phyloP scores from a whole-genome alignment of 495 filamentous ascomycete species.

The Aspergillus ellipticus region DNA sequence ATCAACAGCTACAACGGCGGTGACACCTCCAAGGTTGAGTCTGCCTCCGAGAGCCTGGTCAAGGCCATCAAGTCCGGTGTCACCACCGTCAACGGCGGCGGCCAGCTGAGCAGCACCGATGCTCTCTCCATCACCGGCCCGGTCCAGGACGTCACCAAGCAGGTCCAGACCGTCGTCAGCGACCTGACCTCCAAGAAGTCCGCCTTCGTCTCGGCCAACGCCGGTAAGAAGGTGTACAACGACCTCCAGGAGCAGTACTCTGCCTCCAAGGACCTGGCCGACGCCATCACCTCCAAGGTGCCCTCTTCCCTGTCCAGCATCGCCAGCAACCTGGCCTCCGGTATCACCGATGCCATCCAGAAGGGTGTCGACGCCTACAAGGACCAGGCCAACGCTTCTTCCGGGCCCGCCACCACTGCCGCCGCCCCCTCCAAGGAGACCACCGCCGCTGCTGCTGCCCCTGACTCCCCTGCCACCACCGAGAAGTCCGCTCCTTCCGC shows the following conservation, averaged over 20 bases:
- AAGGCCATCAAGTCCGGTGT: slow-evolving; percentile 30
- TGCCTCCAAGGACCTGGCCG: slow-evolving; percentile 31
- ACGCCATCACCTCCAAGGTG: slow-evolving; percentile 31
- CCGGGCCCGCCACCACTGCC: slow-evolving; percentile 5
- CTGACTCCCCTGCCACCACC: slow-evolving; percentile 5
- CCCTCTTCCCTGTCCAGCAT: slow-evolving; percentile 22
- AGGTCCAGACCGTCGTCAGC: slow-evolving; percentile 25
- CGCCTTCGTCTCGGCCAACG: slow-evolving; percentile 29
- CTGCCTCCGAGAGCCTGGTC: slow-evolving; percentile 30
- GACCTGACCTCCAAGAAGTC: slow-evolving; percentile 33
- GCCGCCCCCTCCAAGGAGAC: slow-evolving; percentile 11
- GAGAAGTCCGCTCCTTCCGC: slow-evolving; percentile 7
- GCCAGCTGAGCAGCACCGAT: slow-evolving; percentile 25
- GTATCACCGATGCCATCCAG: slow-evolving; percentile 33
- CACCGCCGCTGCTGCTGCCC: slow-evolving; percentile 9
- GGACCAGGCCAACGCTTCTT: slow-evolving; percentile 9
- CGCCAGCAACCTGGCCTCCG: slow-evolving; percentile 25
- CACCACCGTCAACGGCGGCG: slow-evolving; percentile 19
- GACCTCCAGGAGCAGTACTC: slow-evolving; percentile 26
- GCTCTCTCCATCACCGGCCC: slow-evolving; percentile 29
- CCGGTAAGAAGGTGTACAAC: slow-evolving; percentile 23
- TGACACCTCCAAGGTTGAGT: slow-evolving; percentile 26
- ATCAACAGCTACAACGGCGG: slow-evolving; percentile 33
- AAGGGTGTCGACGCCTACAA: slow-evolving; percentile 25
- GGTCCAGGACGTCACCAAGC: slow-evolving; percentile 30